Percentiles rank a stretch among this genome's conserved stretches.
Evolutionary conservation across 2,329 filamentous ascomycete species (phyloP).

Genomic region (Claviceps humidiphila): DNA sequence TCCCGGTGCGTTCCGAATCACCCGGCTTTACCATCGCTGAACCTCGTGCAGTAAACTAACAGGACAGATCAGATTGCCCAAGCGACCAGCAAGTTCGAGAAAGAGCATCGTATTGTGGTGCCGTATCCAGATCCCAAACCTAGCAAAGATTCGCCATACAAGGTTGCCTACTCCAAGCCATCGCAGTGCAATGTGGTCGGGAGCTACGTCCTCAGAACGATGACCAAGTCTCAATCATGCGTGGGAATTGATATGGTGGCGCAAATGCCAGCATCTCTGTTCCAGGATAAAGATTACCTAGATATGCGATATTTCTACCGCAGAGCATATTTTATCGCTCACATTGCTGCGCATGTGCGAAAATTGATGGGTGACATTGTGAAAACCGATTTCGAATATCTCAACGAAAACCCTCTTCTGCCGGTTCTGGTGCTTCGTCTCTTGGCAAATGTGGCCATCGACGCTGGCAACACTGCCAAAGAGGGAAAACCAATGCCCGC

Average conservation of each 20-base stretch:
- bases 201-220: constrained; percentile 68
- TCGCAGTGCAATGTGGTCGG: constrained; percentile 75
- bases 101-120: constrained; percentile 53
- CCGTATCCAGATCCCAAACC: constrained; percentile 79
- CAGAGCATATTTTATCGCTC: constrained; percentile 79
- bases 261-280: constrained; percentile 65
- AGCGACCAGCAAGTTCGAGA: constrained; percentile 54
- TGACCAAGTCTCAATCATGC: constrained; percentile 47
- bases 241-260: constrained; percentile 70
- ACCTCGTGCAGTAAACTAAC: background rate
- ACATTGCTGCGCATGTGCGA: constrained; percentile 59
- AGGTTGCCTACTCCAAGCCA: constrained; percentile 65
- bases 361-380: constrained; percentile 39
- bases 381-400: constrained; percentile 47
- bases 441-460: constrained; percentile 10
- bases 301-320: constrained; percentile 94
- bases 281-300: constrained; percentile 90
- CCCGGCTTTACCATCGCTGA: background rate
- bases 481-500: constrained; percentile 8
- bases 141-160: constrained; percentile 63
- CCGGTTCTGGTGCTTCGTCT: constrained; percentile 46
- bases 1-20: constrained; percentile 29
- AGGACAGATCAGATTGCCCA: constrained; percentile 43
- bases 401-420: constrained; percentile 63
- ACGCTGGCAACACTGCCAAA: constrained; percentile 6